Percentiles rank a stretch among this genome's conserved stretches.
Conservation (phyloP, 768 basidiomycete genomes). For the Arthromyces matolae region DNA sequence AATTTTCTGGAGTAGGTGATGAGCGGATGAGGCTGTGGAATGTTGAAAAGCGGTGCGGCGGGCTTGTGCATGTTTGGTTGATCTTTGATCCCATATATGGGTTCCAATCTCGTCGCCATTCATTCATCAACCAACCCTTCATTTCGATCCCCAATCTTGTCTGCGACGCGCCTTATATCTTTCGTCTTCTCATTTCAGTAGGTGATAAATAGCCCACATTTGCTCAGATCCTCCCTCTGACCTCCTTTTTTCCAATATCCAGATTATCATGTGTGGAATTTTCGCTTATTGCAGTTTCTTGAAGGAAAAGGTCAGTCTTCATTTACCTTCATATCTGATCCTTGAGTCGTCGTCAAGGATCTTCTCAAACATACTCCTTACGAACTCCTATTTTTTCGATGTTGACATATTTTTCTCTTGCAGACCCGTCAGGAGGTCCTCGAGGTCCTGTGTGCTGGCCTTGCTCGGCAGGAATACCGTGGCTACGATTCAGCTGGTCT, state of each 20-base stretch:
- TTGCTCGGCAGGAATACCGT: conserved; percentile 94
- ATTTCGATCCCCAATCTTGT: conserved; percentile 7
- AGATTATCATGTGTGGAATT: conserved; percentile 80
- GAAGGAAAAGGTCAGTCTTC: conserved; percentile 78
- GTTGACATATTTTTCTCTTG: conserved; percentile 14
- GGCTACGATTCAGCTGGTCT: conserved; percentile 96
- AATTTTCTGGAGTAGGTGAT: conserved; percentile 6
- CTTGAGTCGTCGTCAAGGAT: not conserved
- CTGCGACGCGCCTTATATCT: conserved; percentile 22
- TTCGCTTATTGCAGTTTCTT: conserved; percentile 95
- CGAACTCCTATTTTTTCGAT: not conserved
- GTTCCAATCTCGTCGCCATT: not conserved
- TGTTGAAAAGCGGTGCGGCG: conserved; percentile 16
- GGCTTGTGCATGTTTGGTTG: conserved; percentile 31
- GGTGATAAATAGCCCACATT: conserved; percentile 1
- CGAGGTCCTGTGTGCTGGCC: conserved; percentile 86
- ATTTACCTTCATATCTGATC: not conserved
- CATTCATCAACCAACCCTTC: conserved; percentile 9
- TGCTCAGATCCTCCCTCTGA: not conserved
- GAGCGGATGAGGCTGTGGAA: conserved; percentile 9
- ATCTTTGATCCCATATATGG: conserved; percentile 21
- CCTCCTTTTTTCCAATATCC: not conserved
- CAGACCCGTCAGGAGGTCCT: conserved; percentile 89
- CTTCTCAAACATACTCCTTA: not conserved
- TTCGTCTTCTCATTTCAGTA: conserved; percentile 17